Conservation (phyloP, 495 filamentous ascomycete species). For the Friedmanniomyces simplex region DNA sequence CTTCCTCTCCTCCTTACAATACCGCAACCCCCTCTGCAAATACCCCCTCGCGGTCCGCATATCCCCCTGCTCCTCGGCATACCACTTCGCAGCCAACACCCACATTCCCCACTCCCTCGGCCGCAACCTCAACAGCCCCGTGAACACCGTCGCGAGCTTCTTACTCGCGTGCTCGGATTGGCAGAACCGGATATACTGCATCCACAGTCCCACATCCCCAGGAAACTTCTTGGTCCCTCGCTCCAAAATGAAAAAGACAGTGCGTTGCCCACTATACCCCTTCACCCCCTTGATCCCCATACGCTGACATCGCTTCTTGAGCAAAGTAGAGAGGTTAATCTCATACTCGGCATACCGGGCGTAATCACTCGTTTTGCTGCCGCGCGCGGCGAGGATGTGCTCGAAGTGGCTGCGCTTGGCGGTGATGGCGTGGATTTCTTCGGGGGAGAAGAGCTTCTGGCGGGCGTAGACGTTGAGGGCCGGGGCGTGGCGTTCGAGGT, state of each 20-base stretch:
- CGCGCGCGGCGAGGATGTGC: constrained; percentile 74
- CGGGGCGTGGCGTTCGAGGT: constrained; percentile 79
- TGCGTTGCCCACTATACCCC: constrained; percentile 58
- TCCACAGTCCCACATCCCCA: constrained; percentile 76
- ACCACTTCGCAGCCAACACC: constrained; percentile 70
- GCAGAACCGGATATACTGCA: constrained; percentile 80
- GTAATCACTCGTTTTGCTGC: constrained; percentile 64
- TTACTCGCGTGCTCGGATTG: constrained; percentile 64
- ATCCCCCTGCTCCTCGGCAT: constrained; percentile 66
- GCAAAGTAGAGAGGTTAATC: constrained; percentile 74
- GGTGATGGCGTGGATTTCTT: constrained; percentile 79
- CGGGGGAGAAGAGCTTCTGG: constrained; percentile 78
- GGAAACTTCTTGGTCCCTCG: constrained; percentile 78
- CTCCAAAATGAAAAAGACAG: constrained; percentile 81
- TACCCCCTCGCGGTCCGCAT: constrained; percentile 78
- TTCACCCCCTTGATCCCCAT: constrained; percentile 53
- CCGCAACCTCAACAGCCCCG: constrained; percentile 68
- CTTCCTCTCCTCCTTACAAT: constrained; percentile 59
- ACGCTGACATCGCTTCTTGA: constrained; percentile 69
- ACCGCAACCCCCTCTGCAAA: constrained; percentile 78
- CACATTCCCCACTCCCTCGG: constrained; percentile 76
- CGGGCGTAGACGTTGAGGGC: constrained; percentile 81
- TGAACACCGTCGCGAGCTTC: constrained; percentile 67
- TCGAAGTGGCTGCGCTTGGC: constrained; percentile 88
- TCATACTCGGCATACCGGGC: constrained; percentile 83